Base-by-base conservation (phyloP, 2,329 filamentous ascomycete genomes). In the Bipolaris bicolor region DNA sequence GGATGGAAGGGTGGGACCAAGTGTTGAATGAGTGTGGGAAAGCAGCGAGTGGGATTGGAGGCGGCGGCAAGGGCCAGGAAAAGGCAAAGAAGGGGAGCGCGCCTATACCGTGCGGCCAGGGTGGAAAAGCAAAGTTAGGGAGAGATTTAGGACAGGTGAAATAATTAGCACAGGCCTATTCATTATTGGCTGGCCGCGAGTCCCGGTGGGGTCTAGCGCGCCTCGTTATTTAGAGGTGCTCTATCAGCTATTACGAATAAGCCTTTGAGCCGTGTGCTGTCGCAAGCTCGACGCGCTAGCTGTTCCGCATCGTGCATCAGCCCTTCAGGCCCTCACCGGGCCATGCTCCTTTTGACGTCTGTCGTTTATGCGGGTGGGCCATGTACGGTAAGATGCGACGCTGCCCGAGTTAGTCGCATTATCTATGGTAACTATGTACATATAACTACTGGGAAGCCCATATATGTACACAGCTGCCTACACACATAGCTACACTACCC, bases 161-260 rank as follows among this genome's bases (percentile, higher is more conserved):
- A 67, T 67, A 63, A 69, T 72, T 69, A 71, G 68, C 63, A 70
- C 49, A 68, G 60, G 56, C 68, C 62, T 62, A 62, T 64, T 62
- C 67, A 67, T 63, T 65, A 66, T 67, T 67, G 66, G 65, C 66
- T 22, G 62, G 55, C 50, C 55, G 57, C 57, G 54, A 58, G 60
- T 52, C 67, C 66, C 52, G 51, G 58, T 63, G 45, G 20, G 53
- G 69, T 52, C 61, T 73, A 73, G 69, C 64, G 57, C 46, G 50
- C 24, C 45, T 59, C 36, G 52, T 67, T 56, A 61, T 63, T 54
- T 65, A 68, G 57, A 68, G 56, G 67, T 62, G 58, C 64, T 65
- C 65, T 63, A 69, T 70, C 65, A 66, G 64, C 65, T 63, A 69
- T 70, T 66, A 66, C 63, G 61, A 63, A 65, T 63, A 61, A 63